A percentile compares a stretch with the other conserved stretches of the same genome.
Evolutionary conservation across 495 filamentous ascomycete species (phyloP).

Genomic region (Annulohypoxylon moriforme): DNA sequence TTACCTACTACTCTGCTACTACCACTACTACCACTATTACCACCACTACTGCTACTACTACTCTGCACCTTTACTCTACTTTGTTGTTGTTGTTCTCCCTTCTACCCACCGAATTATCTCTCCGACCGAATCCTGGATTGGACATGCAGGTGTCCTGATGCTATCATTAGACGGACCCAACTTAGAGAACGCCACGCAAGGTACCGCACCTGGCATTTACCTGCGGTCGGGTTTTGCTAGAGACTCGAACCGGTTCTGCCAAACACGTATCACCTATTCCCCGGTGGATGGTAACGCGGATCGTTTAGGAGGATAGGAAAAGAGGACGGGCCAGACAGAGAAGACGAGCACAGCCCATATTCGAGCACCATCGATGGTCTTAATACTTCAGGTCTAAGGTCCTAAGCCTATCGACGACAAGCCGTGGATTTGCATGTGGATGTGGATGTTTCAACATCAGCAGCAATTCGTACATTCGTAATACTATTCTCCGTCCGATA

Average conservation of each 20-base stretch:
- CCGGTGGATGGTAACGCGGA: constrained; percentile 8
- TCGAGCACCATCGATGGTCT: constrained; percentile 30
- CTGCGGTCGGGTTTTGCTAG: constrained; percentile 32
- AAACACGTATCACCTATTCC: constrained; percentile 5
- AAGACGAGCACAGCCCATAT: neutral
- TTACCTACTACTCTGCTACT: neutral
- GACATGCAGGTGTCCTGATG: constrained; percentile 20
- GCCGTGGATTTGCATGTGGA: constrained; percentile 8
- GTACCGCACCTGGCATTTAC: constrained; percentile 14
- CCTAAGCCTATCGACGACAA: constrained; percentile 21
- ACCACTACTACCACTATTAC: neutral
- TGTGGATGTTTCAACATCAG: neutral
- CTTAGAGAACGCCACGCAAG: constrained; percentile 7
- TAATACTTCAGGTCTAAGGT: neutral
- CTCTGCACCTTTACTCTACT: neutral
- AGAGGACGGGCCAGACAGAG: neutral
- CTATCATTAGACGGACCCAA: constrained; percentile 18
- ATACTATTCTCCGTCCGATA: constrained; percentile 22
- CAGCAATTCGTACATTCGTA: constrained; percentile 8
- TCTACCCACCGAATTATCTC: neutral
- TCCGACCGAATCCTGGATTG: constrained; percentile 6
- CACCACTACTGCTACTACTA: neutral
- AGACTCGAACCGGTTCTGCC: constrained; percentile 15
- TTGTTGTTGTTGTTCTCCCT: constrained; percentile 7
- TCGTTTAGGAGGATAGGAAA: constrained; percentile 3